A percentile compares a stretch with the other conserved stretches of the same genome.
Conservation (phyloP, 1,284 basidiomycete species). For the Melampsora abietis-canadensis region DNA sequence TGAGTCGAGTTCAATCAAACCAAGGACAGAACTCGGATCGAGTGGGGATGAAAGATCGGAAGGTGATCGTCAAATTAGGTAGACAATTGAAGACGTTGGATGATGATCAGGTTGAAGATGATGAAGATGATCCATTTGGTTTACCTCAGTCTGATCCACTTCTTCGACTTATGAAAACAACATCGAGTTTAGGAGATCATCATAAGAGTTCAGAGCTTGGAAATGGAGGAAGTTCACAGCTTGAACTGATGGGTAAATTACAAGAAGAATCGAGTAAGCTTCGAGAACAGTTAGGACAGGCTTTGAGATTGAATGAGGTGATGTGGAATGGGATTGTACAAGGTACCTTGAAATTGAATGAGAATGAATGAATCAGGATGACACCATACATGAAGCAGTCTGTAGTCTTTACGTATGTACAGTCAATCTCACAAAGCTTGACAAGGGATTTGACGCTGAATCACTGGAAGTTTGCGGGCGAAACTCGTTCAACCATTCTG, state of each 20-base stretch:
- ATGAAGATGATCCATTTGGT: neutral
- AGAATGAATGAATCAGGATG: no score
- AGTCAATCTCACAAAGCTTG: no score
- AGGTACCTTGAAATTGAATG: conserved; percentile 26
- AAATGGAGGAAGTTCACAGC: no score
- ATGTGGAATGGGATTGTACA: conserved; percentile 37
- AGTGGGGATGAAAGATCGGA: neutral
- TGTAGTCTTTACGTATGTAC: no score
- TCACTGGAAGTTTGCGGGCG: no score
- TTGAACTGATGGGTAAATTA: neutral
- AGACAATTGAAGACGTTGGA: neutral
- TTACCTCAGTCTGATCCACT: neutral
- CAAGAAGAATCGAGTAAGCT: conserved; percentile 12
- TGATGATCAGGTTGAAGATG: neutral
- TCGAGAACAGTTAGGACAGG: conserved; percentile 14
- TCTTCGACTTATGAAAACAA: no score
- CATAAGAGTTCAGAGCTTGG: no score
- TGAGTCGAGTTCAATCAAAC: neutral
- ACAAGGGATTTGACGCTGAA: no score
- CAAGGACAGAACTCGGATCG: neutral
- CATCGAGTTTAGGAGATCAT: no score
- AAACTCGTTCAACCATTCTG: no score
- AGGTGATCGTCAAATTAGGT: neutral
- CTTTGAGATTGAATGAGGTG: conserved; percentile 23
- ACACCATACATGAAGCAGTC: no score